phyloP scores from a whole-genome alignment of 495 filamentous ascomycete genomes.

The Hypoxylon subgilvum region DNA sequence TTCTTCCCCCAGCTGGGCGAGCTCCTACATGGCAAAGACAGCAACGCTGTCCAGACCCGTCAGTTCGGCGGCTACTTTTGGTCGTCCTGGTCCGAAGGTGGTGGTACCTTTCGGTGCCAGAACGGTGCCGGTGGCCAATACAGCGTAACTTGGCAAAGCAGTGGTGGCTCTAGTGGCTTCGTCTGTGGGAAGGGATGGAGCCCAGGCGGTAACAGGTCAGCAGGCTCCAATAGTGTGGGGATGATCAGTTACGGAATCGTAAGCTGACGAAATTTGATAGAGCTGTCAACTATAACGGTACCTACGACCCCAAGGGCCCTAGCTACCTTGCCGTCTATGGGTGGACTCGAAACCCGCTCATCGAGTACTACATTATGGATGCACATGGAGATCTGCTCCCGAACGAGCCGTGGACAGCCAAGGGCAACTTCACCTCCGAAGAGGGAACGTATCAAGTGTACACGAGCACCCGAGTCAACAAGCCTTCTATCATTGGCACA shows the following conservation, averaged over 20 bases:
- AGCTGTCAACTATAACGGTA: constrained; percentile 60
- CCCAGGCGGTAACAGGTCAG: constrained; percentile 57
- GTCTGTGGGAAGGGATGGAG: constrained; percentile 68
- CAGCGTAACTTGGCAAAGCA: constrained; percentile 59
- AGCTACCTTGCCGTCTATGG: constrained; percentile 68
- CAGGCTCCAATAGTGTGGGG: too few species aligned
- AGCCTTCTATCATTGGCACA: constrained; percentile 65
- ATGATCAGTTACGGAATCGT: not conserved
- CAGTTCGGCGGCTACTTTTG: constrained; percentile 65
- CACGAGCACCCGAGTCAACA: constrained; percentile 60
- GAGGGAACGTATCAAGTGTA: constrained; percentile 65
- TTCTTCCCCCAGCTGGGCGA: constrained; percentile 50
- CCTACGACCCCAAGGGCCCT: constrained; percentile 63
- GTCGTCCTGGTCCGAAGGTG: constrained; percentile 65
- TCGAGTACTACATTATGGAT: constrained; percentile 73
- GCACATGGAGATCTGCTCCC: constrained; percentile 63
- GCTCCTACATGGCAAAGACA: constrained; percentile 41
- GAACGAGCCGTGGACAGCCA: constrained; percentile 54
- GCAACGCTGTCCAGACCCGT: constrained; percentile 41
- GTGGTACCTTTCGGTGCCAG: constrained; percentile 57
- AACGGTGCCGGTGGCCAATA: constrained; percentile 59
- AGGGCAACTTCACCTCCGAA: constrained; percentile 61
- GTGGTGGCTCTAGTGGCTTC: constrained; percentile 57
- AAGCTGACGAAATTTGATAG: constrained; percentile 44
- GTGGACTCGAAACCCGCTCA: constrained; percentile 67